phyloP scores from a whole-genome alignment of 441 rosid species.

The Croton laevigatus region DNA sequence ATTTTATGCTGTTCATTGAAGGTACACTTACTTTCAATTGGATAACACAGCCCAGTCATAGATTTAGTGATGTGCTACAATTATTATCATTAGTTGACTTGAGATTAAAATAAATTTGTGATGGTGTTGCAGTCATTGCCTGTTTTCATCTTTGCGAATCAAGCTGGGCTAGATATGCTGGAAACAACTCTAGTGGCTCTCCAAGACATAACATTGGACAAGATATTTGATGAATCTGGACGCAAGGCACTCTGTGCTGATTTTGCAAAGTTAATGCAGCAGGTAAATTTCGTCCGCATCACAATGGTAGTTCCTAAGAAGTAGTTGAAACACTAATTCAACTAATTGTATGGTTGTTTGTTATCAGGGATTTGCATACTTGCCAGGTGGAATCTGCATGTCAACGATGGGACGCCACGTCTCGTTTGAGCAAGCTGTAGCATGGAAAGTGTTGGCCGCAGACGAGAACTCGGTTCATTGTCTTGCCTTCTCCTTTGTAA shows the following conservation, averaged over 20 bases:
- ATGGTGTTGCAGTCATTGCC: conserved; percentile 59
- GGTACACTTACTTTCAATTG: conserved; percentile 36
- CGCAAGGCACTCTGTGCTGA: conserved; percentile 64
- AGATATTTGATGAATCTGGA: conserved; percentile 82
- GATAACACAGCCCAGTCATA: background rate
- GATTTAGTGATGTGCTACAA: background rate
- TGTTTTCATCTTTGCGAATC: conserved; percentile 85
- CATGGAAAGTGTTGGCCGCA: conserved; percentile 81
- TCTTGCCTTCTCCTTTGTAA: conserved; percentile 78
- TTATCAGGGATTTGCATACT: conserved; percentile 63
- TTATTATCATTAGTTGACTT: background rate
- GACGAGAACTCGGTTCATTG: conserved; percentile 77
- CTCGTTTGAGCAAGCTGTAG: conserved; percentile 76
- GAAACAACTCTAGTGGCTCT: conserved; percentile 94
- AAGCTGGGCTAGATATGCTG: conserved; percentile 94
- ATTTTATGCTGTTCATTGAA: conserved; percentile 81
- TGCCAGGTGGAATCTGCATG: conserved; percentile 84
- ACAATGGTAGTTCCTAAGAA: too few relatives aligned
- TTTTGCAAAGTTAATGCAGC: conserved; percentile 83
- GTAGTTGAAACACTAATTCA: background rate
- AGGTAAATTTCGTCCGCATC: conserved; percentile 37
- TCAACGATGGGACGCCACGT: conserved; percentile 90
- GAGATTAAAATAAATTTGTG: background rate
- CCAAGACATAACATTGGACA: conserved; percentile 86
- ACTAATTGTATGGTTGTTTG: background rate